phyloP scores from a whole-genome alignment of 75 land plant species.

The Cryptomeria japonica region DNA sequence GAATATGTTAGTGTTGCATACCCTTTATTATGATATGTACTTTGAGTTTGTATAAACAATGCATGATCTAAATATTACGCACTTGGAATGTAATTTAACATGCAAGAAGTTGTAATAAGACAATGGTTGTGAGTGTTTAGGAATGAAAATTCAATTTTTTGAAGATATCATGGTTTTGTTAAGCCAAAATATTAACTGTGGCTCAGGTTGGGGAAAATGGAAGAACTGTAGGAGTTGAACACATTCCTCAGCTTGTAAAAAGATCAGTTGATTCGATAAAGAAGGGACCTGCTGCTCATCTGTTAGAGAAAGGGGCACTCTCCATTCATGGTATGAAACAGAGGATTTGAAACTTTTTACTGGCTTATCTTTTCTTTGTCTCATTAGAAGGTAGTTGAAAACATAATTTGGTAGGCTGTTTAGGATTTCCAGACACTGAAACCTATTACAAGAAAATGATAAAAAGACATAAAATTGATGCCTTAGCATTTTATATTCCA shows the following conservation, averaged over 20 bases:
- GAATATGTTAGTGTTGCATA: not conserved
- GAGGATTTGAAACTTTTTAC: not conserved
- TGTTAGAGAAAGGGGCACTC: conserved; percentile 69
- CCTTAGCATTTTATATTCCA: not conserved
- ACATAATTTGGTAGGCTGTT: not conserved
- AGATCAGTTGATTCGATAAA: conserved; percentile 67
- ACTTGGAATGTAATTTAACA: not conserved
- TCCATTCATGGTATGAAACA: conserved; percentile 48
- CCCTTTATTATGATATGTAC: not conserved
- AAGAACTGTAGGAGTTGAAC: conserved; percentile 82
- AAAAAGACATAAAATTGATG: not conserved
- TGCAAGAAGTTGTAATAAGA: not conserved
- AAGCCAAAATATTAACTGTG: conserved; percentile 3
- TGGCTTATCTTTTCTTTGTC: not conserved
- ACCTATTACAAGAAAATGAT: not conserved
- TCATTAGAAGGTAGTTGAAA: not conserved
- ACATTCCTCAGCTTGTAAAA: conserved; percentile 78
- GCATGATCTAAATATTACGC: not conserved
- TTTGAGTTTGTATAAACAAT: not conserved
- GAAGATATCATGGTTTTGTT: not conserved
- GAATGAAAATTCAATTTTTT: not conserved
- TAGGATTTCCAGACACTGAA: not conserved
- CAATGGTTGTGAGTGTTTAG: not conserved
- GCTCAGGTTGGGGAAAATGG: conserved; percentile 68
- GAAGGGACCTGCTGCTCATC: conserved; percentile 60